Percentiles rank a stretch among this genome's conserved stretches.
phyloP scores from a whole-genome alignment of 1,139 yeast species.

The Hansenula sp. region DNA sequence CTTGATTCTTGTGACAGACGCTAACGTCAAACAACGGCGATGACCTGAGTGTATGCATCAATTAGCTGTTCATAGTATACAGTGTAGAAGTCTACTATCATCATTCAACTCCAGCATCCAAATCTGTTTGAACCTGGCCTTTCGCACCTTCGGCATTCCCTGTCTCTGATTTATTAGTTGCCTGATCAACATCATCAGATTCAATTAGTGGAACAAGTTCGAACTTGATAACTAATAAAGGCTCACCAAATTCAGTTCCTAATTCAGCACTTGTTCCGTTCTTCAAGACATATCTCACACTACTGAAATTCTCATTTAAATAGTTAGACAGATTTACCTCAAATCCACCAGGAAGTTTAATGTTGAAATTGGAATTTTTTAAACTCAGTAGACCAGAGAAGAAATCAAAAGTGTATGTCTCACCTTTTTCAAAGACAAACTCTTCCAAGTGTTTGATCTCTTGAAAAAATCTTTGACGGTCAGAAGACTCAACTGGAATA shows the following conservation, averaged over 20 bases:
- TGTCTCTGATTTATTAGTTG: not conserved
- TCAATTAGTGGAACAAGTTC: conserved; percentile 3
- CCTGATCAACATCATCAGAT: not conserved
- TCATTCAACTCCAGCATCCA: too few relatives aligned
- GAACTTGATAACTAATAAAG: conserved; percentile 17
- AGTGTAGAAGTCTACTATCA: too few relatives aligned
- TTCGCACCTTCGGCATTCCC: not conserved
- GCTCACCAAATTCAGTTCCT: conserved; percentile 15
- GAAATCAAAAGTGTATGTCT: conserved; percentile 37
- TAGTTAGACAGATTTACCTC: conserved; percentile 37
- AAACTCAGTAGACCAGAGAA: conserved; percentile 39
- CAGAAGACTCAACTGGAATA: conserved; percentile 19
- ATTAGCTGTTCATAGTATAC: too few relatives aligned
- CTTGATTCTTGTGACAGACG: too few relatives aligned
- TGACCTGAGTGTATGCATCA: too few relatives aligned
- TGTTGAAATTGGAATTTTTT: conserved; percentile 32
- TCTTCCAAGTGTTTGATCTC: conserved; percentile 23
- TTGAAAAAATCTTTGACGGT: conserved; percentile 31
- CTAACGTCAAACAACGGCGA: too few relatives aligned
- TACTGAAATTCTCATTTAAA: conserved; percentile 27
- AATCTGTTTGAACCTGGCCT: not conserved
- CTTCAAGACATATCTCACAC: conserved; percentile 20
- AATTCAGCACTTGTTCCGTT: conserved; percentile 4
- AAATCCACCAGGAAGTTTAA: conserved; percentile 41
- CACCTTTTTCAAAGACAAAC: conserved; percentile 28